Evolutionary conservation across 169 alveolate species (phyloP), one percentile per base, ranked within the genome.

Genomic region (Hammondia hammondi): DNA sequence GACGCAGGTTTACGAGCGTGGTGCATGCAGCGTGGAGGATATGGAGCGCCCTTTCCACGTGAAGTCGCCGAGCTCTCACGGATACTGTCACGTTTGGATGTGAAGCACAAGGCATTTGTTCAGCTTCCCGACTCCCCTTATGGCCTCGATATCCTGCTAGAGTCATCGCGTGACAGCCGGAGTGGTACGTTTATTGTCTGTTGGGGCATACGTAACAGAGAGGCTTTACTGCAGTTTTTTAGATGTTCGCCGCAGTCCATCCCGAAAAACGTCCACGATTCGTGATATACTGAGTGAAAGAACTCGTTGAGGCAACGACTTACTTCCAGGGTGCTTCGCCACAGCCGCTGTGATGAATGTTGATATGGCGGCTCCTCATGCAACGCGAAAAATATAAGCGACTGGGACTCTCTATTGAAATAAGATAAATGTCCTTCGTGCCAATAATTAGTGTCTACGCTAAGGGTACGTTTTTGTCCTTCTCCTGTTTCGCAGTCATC

Each of bases 1-100:
- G 57, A 37, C 27, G 67, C 90, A 94, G 96, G 96, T 17, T 35
- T 95, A n/a, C 94, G 96, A 0, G 94, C 96, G 57, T 95, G 96
- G 96, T 88, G 94, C 90, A 43, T 95, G 89, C 94, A 81, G 37
- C 95, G 96, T 0, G 94, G 96, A 10, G 96, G 96, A 77, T 95
- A 46, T 81, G 95, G 95, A 2, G 81, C 87, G n/a, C 95, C 95
- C 0, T 94, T 77, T 48, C 94, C 95, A 0, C 93, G 89, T 48
- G 95, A 92, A 56, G 93, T 84, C 32, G 52, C 92, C 35, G 95
- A 92, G 92, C 77, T 61, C 46, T 92, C 95, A 3, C 24, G 27
- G 32, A 21, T 81, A 84, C 95, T 92, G 48, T 19, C 43, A 85
- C 81, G 61, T 48, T 9, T 57, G 70, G 77, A 46, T 7, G 92